A percentile compares a stretch with the other conserved stretches of the same genome.
Evolutionary conservation across 2,329 filamentous ascomycete genomes (phyloP).

Genomic region (Ceratocystis huliohia): DNA sequence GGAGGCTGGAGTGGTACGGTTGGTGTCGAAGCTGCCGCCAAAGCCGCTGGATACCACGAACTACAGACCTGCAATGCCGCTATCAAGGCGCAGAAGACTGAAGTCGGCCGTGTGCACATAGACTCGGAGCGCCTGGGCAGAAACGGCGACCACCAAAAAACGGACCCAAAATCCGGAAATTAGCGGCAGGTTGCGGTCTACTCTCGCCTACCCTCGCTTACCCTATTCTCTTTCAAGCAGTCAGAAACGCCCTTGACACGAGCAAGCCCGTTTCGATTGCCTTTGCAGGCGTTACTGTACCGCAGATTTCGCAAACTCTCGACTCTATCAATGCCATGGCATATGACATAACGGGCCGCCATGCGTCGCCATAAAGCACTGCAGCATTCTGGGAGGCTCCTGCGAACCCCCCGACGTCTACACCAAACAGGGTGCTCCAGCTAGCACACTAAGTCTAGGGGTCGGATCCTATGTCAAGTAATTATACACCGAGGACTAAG

Average conservation of each 20-base stretch:
- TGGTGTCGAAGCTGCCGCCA: constrained; percentile 49
- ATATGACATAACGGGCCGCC: constrained; percentile 59
- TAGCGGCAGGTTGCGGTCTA: constrained; percentile 50
- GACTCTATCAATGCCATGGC: constrained; percentile 59
- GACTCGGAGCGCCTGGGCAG: constrained; percentile 56
- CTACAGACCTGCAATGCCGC: constrained; percentile 53
- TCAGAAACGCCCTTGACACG: constrained; percentile 44
- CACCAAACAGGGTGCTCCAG: constrained; percentile 39
- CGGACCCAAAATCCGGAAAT: constrained; percentile 47
- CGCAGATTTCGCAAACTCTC: constrained; percentile 44
- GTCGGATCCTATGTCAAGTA: constrained; percentile 57
- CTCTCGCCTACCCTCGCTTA: constrained; percentile 24
- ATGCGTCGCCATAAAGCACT: constrained; percentile 50
- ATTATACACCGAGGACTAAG: constrained; percentile 38
- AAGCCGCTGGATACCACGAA: constrained; percentile 37
- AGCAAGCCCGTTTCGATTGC: constrained; percentile 53
- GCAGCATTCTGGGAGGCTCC: constrained; percentile 48
- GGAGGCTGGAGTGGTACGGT: constrained; percentile 61
- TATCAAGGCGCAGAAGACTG: constrained; percentile 46
- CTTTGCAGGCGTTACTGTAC: constrained; percentile 45
- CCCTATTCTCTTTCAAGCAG: constrained; percentile 42
- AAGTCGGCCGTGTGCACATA: constrained; percentile 52
- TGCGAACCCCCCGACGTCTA: constrained; percentile 46
- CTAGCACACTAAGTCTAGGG: constrained; percentile 46
- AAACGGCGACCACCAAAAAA: constrained; percentile 58